Base-by-base conservation (phyloP, 1,284 basidiomycete species). In the Leccinum angustisporum region DNA sequence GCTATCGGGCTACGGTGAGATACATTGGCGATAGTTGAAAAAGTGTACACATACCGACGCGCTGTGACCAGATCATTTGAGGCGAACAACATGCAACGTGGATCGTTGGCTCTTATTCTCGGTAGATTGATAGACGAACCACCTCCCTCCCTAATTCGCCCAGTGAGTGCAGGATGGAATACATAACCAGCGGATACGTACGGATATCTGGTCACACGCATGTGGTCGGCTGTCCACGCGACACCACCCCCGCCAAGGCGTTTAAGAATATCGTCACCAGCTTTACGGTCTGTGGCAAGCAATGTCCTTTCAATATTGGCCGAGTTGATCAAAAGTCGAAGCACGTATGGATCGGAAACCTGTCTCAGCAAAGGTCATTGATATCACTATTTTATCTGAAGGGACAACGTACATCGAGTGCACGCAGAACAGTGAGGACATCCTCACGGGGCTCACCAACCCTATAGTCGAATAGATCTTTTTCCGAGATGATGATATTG, bases 281-380 rank as follows among this genome's bases (percentile, higher is more conserved):
- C 83, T 1, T 70, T 70, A 76, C 91, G 90, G 8, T 76, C 84
- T 1, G 70, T 70, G 0, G 90, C 86, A 11, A 98, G 81, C 4
- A 94, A 77, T 2, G 82, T 83, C 16, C 82, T 79, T 74, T 99
- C 97, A 59, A 98, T 92, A 50, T 76, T 77, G 21, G 77, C 76
- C 46, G 82, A 77, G 73, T 94, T 94, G 76, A 98, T 89, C 43
- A 99, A 76, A 57, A 96, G 82, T 55, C 95, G 92, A 31, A 88
- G 79, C 3, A 96, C 91, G 61, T 87, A 87, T 52, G 84, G 83
- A 67, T 97, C 80, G 14, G 85, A 81, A 66, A 97, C 81, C 92
- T 97, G 51, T 61, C 6, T 58, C 43, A 40, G 25, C 7, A 8
- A 16, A 16, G 16, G 31, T 71, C 61, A 54, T 55, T 27, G 58